phyloP scores from a whole-genome alignment of 2,329 filamentous ascomycete species.

The Amphichorda felina region DNA sequence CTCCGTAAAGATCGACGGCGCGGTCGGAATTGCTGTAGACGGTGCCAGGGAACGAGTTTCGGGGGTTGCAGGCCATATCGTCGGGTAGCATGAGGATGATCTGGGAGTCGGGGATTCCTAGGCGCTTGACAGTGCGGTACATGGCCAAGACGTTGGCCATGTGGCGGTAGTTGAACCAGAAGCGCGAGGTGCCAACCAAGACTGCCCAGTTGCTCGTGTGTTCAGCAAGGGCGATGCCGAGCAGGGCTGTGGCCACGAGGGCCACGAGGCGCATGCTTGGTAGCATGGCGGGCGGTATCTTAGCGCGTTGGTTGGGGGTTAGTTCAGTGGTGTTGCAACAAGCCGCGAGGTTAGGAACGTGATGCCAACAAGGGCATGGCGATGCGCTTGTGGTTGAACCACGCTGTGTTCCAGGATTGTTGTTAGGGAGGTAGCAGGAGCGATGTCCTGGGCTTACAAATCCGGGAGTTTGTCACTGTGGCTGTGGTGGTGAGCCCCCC shows the following conservation, averaged over 20 bases:
- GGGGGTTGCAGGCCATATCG: conserved; percentile 98
- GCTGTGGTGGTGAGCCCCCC: too few species aligned
- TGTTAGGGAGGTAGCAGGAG: too few species aligned
- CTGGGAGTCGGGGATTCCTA: conserved; percentile 95
- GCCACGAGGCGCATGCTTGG: background rate
- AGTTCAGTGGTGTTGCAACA: too few species aligned
- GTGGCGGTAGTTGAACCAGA: conserved; percentile 99
- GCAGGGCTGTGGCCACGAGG: conserved; percentile 22
- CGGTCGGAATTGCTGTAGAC: conserved; percentile 98
- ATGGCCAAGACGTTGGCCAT: conserved; percentile 95
- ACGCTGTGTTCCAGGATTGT: too few species aligned
- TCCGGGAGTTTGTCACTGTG: too few species aligned
- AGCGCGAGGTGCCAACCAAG: conserved; percentile 93
- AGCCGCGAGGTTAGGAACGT: too few species aligned
- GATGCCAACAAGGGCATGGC: too few species aligned
- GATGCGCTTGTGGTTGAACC: too few species aligned
- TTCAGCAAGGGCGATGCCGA: conserved; percentile 44
- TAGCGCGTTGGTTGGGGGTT: background rate
- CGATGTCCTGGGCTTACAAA: too few species aligned
- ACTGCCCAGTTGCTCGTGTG: conserved; percentile 99
- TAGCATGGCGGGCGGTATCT: conserved; percentile 1
- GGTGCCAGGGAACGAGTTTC: conserved; percentile 93
- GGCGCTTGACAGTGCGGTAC: conserved; percentile 94
- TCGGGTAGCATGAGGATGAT: conserved; percentile 99
- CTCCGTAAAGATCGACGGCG: conserved; percentile 89